Conservation (phyloP, 345 rosid genomes). For the Geranium rotundifolium region DNA sequence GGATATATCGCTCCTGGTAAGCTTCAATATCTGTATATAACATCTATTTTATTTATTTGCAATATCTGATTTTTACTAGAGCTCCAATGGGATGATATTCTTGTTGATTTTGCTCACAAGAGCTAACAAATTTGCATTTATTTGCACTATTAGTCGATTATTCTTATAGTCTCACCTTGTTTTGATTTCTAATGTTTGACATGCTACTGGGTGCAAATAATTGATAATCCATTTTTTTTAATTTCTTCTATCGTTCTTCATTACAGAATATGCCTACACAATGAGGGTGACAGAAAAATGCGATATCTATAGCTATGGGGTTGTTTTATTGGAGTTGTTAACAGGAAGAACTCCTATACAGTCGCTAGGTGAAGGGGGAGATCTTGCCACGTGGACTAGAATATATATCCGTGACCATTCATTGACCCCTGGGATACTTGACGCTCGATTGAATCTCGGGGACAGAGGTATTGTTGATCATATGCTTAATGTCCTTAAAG, state of each 20-base stretch:
- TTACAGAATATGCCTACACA: conserved; percentile 84
- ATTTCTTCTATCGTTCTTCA: neutral
- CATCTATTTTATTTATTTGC: no score
- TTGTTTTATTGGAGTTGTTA: conserved; percentile 59
- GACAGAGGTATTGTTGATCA: conserved; percentile 45
- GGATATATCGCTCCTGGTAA: conserved; percentile 99
- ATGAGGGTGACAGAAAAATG: conserved; percentile 97
- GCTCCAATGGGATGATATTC: no score
- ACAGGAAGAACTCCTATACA: conserved; percentile 90
- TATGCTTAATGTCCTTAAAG: conserved; percentile 67
- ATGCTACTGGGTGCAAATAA: neutral
- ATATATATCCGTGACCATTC: conserved; percentile 44
- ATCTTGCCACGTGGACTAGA: conserved; percentile 69
- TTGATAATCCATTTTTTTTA: neutral
- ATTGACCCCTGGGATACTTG: conserved; percentile 44
- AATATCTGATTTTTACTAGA: no score
- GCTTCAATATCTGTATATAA: conserved; percentile 5
- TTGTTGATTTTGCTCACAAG: no score
- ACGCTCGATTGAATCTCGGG: conserved; percentile 45
- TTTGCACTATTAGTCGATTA: no score
- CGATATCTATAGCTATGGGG: conserved; percentile 93
- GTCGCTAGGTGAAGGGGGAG: conserved; percentile 77
- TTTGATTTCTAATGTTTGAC: neutral
- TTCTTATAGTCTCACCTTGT: no score
- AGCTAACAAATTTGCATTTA: no score